A percentile compares a stretch with the other conserved stretches of the same genome.
These are phyloP conservation scores for Diplotaxis tenuifolia DNA, from an alignment of 345 rosid species.

Conservation along the genomic window DNA sequence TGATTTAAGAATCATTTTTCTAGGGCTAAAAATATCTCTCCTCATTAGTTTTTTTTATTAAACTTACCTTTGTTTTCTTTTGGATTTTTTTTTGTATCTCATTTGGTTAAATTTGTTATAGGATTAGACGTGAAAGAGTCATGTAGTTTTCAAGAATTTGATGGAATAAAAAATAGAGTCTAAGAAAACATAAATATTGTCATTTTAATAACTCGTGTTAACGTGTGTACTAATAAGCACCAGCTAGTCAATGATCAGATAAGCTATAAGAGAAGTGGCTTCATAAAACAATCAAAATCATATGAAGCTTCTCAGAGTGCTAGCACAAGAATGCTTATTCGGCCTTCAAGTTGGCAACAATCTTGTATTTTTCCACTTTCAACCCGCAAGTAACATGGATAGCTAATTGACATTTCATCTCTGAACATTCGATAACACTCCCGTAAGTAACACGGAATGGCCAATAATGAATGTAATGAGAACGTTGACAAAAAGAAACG, in stretches of 20 bases:
- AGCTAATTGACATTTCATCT: no score
- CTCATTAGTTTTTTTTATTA: not conserved
- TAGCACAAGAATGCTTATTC: not conserved
- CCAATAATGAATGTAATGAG: not conserved
- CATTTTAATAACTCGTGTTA: not conserved
- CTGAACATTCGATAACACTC: no score
- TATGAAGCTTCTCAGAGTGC: not conserved
- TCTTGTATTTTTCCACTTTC: no score
- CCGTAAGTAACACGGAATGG: no score
- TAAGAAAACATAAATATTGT: not conserved
- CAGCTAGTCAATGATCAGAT: not conserved
- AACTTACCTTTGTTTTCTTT: not conserved
- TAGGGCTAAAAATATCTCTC: not conserved
- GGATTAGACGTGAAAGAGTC: slow-evolving; percentile 21
- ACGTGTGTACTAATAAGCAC: not conserved
- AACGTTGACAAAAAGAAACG: not conserved
- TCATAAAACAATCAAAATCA: no score
- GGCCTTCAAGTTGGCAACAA: not conserved
- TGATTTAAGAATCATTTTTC: not conserved
- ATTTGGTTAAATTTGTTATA: not conserved
- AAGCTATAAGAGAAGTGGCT: not conserved
- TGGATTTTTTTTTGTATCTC: not conserved
- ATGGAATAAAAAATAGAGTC: slow-evolving; percentile 8
- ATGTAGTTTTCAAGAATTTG: slow-evolving; percentile 5
- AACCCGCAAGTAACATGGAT: no score